Evolutionary conservation across 208 protist species (phyloP), one percentile per base, ranked within the genome.

Genomic region (Lotmaria passim): DNA sequence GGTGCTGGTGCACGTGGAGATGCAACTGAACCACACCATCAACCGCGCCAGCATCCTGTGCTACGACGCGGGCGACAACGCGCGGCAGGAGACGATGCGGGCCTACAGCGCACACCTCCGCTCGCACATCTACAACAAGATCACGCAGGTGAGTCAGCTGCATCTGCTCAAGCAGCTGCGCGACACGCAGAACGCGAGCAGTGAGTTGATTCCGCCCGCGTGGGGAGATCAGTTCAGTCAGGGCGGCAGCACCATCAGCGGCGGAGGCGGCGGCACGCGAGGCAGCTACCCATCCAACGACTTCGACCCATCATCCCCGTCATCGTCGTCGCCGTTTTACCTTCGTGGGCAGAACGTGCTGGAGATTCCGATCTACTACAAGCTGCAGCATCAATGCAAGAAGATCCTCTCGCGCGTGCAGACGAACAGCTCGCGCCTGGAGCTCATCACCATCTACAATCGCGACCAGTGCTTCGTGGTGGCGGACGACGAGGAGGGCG

Each of bases 281-380:
- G 64, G 28, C 56, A 56, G 11, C n/a, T 24, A 64, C n/a, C 17
- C 61, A 15, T 3, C 8, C 21, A n/a, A 61, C 47, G 19, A 47
- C 26, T 26, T 28, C 26, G 64, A 61, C 10, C 30, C 36, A 14
- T 57, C 17, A n/a, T n/a, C 5, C n/a, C 8, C 66, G 19, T 17
- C 50, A 15, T 24, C 6, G 3, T 19, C 52, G n/a, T 68, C 75
- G 47, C 79, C 73, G 4, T 93, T 93, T 63, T 85, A 90, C 53
- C 70, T 91, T 36, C 78, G 64, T 1, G 91, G 91, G 14, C 66
- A 51, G 34, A 89, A 83, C 31, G 81, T 91, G 34, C 71, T 93
- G 15, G 79, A 87, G 57, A 89, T 96, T 50, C 91, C 91, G 0
- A 82, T 96, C 30, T 94, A 96, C 79, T 93, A 93, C 80, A 96